A percentile compares a stretch with the other conserved stretches of the same genome.
phyloP scores from a whole-genome alignment of 2,329 filamentous ascomycete genomes.

The Cytospora schulzeri region DNA sequence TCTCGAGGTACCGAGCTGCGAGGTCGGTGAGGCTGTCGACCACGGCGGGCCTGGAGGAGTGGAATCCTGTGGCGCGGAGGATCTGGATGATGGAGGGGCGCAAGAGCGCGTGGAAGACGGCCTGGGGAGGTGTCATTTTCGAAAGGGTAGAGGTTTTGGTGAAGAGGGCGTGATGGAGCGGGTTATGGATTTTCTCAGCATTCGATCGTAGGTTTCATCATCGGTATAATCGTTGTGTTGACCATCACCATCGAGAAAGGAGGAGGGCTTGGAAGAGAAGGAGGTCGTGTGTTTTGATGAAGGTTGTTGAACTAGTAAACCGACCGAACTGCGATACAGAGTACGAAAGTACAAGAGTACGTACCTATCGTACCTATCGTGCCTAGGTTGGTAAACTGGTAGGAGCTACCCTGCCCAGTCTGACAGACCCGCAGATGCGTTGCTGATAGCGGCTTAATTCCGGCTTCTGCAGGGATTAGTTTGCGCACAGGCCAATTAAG shows the following conservation, averaged over 20 bases:
- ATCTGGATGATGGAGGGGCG: constrained; percentile 89
- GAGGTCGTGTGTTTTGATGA: not conserved
- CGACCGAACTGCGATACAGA: not conserved
- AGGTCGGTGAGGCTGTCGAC: constrained; percentile 88
- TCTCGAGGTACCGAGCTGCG: constrained; percentile 75
- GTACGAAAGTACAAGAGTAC: not conserved
- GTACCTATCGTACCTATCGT: not conserved
- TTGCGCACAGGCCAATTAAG: not conserved
- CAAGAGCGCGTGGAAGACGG: constrained; percentile 73
- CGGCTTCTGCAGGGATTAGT: constrained; percentile 6
- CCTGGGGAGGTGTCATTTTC: constrained; percentile 48
- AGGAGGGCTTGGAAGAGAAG: not conserved
- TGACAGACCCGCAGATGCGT: not conserved
- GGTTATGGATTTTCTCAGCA: not conserved
- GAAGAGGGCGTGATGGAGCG: not conserved
- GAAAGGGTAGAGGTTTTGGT: not conserved
- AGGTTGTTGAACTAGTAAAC: not conserved
- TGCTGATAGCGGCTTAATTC: constrained; percentile 4
- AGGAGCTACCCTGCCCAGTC: not conserved
- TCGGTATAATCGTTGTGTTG: not conserved
- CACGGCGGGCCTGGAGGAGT: constrained; percentile 77
- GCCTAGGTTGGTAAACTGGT: too few relatives aligned
- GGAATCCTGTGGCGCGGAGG: constrained; percentile 87
- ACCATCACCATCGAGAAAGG: not conserved
- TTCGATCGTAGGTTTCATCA: not conserved